Base-by-base conservation (phyloP, 2,329 filamentous ascomycete species). In the Penicillium brevicompactum region DNA sequence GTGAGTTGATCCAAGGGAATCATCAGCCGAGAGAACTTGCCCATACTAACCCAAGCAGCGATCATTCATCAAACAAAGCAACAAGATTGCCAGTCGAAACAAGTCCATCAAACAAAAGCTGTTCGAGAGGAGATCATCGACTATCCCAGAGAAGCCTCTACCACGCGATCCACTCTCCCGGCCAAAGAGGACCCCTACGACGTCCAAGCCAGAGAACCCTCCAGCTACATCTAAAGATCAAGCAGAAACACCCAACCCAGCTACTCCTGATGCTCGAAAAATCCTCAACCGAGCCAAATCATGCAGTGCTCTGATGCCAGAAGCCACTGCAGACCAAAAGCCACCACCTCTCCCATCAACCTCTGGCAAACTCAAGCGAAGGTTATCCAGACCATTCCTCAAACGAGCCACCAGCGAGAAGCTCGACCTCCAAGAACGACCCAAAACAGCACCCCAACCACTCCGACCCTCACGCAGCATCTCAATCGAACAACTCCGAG, bases 1-100 rank as follows among this genome's bases (percentile, higher is more conserved):
- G 69, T 85, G 85, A 80, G 89, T 90, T 82, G 5, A 13, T 14
- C 14, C 30, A 16, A 37, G 18, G 18, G 18, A 18, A 18, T 18
- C 18, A 43, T 30, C 22, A 13, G 6, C 21, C 24, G 21, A 18
- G 4, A 18, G 21, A 40, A 49, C 24, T 27, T 4, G 5, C 18
- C 9, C 31, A 30, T 31, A 27, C 52, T 63, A 50, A 63, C 31
- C 18, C 14, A 40, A 24, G 8, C 49, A 70, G 69, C 55, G 63
- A 16, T 67, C 63, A 11, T 64, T 65, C 27, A 46, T 60, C 5
- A 60, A 63, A 22, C 44, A 51, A 27, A 34, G 52, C 4, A 58
- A 47, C 16, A 45, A 48, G 18, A n/a, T 45, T 24, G 31, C 50
- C 13, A 38, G 50, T 16, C 67, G 62, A 48, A 45, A 42, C 16